Evolutionary conservation across 176 grass and related monocot species (phyloP).

Genomic region (Oryza longistaminata): DNA sequence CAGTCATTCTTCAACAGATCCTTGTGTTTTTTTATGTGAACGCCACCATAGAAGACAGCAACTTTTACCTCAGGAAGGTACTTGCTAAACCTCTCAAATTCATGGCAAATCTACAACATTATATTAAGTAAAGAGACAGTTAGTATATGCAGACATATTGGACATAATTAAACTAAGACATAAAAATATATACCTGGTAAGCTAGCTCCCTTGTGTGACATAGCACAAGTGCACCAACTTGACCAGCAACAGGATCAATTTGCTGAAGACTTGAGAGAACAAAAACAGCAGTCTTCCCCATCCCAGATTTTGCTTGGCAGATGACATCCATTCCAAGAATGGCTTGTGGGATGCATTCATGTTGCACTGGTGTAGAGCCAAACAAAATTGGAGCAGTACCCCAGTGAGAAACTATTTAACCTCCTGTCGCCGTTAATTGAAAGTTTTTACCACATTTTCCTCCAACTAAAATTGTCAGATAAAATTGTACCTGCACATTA

Average conservation of each 20-base stretch:
- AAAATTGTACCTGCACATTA: conserved; percentile 68
- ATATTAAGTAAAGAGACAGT: conserved; percentile 15
- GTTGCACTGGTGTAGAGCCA: conserved; percentile 73
- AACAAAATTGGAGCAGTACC: conserved; percentile 65
- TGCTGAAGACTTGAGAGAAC: conserved; percentile 72
- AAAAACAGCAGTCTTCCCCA: conserved; percentile 75
- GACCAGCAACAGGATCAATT: conserved; percentile 64
- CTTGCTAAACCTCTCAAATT: conserved; percentile 79
- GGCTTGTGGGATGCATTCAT: conserved; percentile 81
- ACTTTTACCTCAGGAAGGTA: conserved; percentile 64
- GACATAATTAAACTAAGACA: background rate
- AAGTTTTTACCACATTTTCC: conserved; percentile 70
- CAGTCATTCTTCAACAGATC: conserved; percentile 79
- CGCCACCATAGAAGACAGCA: conserved; percentile 78
- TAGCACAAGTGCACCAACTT: conserved; percentile 71
- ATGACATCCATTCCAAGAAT: conserved; percentile 81
- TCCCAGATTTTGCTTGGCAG: conserved; percentile 77
- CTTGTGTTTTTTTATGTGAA: conserved; percentile 68
- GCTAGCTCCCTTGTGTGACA: conserved; percentile 79
- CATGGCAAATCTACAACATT: conserved; percentile 61
- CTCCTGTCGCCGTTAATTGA: conserved; percentile 58
- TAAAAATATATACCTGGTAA: conserved; percentile 55
- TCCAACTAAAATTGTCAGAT: conserved; percentile 63
- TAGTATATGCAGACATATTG: background rate
- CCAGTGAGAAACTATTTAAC: conserved; percentile 59